phyloP scores from a whole-genome alignment of 495 filamentous ascomycete species.

The Lasiosphaeria ovina region DNA sequence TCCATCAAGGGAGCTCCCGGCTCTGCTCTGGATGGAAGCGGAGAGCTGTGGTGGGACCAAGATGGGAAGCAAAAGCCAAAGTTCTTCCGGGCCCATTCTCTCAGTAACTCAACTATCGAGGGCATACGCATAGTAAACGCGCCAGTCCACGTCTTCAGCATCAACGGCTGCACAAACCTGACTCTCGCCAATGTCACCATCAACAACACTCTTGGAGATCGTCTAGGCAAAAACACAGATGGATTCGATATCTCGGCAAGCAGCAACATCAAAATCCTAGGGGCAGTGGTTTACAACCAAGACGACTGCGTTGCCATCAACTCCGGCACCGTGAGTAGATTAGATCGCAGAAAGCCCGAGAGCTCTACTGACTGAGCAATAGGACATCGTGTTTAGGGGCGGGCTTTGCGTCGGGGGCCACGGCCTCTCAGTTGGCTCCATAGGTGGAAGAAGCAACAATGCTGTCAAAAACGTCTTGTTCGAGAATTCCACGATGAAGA shows the following conservation, averaged over 20 bases:
- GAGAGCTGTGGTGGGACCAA: conserved; percentile 51
- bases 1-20: conserved; percentile 46
- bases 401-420: conserved; percentile 59
- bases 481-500: conserved; percentile 38
- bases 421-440: conserved; percentile 67
- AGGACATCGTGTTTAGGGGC: conserved; percentile 54
- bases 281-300: conserved; percentile 59
- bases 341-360: background rate
- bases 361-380: background rate
- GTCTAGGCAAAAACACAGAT: conserved; percentile 61
- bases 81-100: conserved; percentile 50
- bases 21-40: conserved; percentile 45
- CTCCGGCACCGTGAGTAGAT: conserved; percentile 43
- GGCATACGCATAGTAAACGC: conserved; percentile 50
- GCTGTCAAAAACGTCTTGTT: conserved; percentile 50
- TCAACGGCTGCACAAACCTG: conserved; percentile 51
- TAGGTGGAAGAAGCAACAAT: conserved; percentile 63
- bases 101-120: conserved; percentile 40
- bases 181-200: conserved; percentile 53
- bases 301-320: conserved; percentile 66
- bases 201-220: conserved; percentile 58
- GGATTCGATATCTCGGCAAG: conserved; percentile 60
- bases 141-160: conserved; percentile 61
- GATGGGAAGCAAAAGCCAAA: conserved; percentile 55
- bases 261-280: conserved; percentile 51